Base-by-base conservation (phyloP, 768 basidiomycete genomes). In the Serpula lacrymans region DNA sequence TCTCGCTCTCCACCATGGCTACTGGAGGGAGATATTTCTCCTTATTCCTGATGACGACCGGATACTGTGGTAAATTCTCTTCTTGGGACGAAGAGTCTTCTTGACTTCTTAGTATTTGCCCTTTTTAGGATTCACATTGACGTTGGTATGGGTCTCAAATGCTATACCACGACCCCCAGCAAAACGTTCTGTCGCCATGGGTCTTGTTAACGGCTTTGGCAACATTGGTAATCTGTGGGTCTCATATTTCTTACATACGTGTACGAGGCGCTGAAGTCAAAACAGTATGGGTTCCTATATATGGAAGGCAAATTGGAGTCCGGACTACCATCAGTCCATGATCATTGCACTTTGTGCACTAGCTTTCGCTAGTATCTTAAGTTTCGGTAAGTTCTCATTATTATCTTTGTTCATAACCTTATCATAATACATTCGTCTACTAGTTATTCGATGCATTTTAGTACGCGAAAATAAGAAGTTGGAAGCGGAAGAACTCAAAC, bases 71-170 rank as follows among this genome's bases (percentile, higher is more conserved):
- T 63, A 29, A 20, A 59, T 42, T 4, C 11, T 37, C 16, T 6
- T 5, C 9, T n/a, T n/a, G n/a, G n/a, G n/a, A n/a, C n/a, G n/a
- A n/a, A n/a, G n/a, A n/a, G 9, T n/a, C 33, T 17, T 30, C 16
- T 20, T 9, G 32, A 11, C 3, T n/a, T 6, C 4, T 25, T 38
- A 10, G 17, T 3, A 20, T 3, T 3, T 2, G 17, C 18, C 17
- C 14, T 25, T 25, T 8, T 18, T 23, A 69, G 70, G 69, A 8
- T 69, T 64, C 36, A 60, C 70, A 2, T 45, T 72, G 16, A 76
- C 70, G 1, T 52, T 76, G 14, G 79, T 81, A 2, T 84, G 82
- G 82, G 74, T 81, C 6, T 72, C 78, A 0, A 82, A 80, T 46
- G 65, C 71, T 1, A 57, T 82, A 27, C 75, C 79, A 12, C 69